These are phyloP conservation scores for Pestalotiopsis sp. DNA, from an alignment of 2,329 filamentous ascomycete species.

Conservation along the genomic window DNA sequence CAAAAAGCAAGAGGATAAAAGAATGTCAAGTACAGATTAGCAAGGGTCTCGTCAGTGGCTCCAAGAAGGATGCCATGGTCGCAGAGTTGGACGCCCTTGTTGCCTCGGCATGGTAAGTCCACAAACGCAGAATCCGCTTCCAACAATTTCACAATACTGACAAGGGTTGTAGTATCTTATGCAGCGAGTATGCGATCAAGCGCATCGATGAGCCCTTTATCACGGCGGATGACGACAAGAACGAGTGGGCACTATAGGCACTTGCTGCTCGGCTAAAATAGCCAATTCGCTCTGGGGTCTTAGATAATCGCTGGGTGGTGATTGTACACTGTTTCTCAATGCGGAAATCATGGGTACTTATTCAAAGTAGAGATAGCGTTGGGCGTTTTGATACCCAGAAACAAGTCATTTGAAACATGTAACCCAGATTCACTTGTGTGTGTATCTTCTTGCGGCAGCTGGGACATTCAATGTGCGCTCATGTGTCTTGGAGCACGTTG, in stretches of 20 bases:
- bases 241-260: constrained; percentile 75
- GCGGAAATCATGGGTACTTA: not conserved
- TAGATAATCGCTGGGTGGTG: not conserved
- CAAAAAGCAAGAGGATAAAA: constrained; percentile 76
- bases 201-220: constrained; percentile 94
- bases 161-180: constrained; percentile 71
- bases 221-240: constrained; percentile 67
- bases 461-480: not conserved
- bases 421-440: not conserved
- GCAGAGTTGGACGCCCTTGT: constrained; percentile 90
- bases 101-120: constrained; percentile 78
- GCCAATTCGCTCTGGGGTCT: not conserved
- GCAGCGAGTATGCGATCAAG: constrained; percentile 93
- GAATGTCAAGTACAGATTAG: constrained; percentile 85
- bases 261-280: not conserved
- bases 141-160: constrained; percentile 1
- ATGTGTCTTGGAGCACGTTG: not conserved
- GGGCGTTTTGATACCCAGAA: not conserved
- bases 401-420: not conserved
- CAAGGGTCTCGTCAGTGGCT: constrained; percentile 70
- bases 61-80: constrained; percentile 79
- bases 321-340: not conserved
- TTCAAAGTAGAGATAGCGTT: not conserved
- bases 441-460: not conserved
- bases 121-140: constrained; percentile 3